Conservation (phyloP, 768 basidiomycete genomes). For the Mycena vulgaris region DNA sequence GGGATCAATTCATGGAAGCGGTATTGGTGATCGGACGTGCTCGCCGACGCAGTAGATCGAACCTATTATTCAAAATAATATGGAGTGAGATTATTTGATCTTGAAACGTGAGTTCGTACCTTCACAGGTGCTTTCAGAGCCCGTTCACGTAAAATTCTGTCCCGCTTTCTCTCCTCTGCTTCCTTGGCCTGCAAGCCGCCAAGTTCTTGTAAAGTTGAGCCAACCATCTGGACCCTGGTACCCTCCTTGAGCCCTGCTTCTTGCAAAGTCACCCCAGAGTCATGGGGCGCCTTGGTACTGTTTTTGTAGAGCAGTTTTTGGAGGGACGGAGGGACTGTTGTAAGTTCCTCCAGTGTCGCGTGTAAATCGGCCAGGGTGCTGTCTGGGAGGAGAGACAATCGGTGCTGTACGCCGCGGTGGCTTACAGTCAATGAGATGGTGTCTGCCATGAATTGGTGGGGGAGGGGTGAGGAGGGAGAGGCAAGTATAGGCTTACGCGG, state of each 20-base stretch:
- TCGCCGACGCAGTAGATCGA: constrained; percentile 67
- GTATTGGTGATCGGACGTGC: constrained; percentile 59
- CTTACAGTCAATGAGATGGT: constrained; percentile 49
- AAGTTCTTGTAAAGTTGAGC: constrained; percentile 73
- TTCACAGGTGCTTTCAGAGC: constrained; percentile 71
- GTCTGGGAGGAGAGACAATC: constrained; percentile 64
- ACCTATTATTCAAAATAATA: constrained; percentile 56
- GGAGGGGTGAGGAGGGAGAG: background rate
- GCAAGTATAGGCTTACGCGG: background rate
- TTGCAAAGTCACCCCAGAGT: constrained; percentile 48
- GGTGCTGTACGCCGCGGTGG: constrained; percentile 65
- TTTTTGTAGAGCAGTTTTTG: constrained; percentile 86
- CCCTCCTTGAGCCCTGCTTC: constrained; percentile 75
- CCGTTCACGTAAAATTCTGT: constrained; percentile 72
- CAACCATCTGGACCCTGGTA: constrained; percentile 79
- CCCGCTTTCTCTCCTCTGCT: constrained; percentile 68
- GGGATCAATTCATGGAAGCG: constrained; percentile 78
- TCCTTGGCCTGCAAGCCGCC: constrained; percentile 69
- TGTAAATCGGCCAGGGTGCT: constrained; percentile 69
- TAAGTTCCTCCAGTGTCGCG: constrained; percentile 70
- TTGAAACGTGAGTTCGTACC: constrained; percentile 51
- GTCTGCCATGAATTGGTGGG: constrained; percentile 27
- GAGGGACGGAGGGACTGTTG: constrained; percentile 72
- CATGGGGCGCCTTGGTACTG: constrained; percentile 52
- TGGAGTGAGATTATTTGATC: background rate